Evolutionary conservation across 1,139 yeast genomes (phyloP), one percentile per base, ranked within the genome.

Genomic region (Diutina pseudorugosa): DNA sequence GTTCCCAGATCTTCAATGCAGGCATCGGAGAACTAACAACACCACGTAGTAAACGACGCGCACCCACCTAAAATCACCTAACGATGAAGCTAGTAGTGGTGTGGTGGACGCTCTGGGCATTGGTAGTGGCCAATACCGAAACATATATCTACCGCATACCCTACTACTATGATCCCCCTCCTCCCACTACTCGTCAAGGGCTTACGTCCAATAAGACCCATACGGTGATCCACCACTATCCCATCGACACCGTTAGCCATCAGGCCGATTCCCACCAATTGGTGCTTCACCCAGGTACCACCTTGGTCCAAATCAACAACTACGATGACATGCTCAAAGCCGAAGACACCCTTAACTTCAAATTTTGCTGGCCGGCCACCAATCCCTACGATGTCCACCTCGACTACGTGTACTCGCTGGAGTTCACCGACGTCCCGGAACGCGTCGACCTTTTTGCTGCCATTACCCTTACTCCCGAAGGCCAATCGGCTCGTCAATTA

Each of bases 81-180:
- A 30, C n/a, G 11, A 30, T 30, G 36, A 30, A 30, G n/a, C 36
- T 30, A 11, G n/a, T 12, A 30, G 36, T 30, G 36, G 36, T 30
- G n/a, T 30, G 36, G 36, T 30, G 36, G 36, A 30, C 36, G 36
- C 36, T 30, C 8, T 30, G 12, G n/a, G 36, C 36, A 12, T 27
- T n/a, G 49, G 49, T 45, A 12, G 4, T 27, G 16, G 49, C 49
- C 40, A 45, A 45, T 18, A 45, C 49, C 21, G 49, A 45, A 25
- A 27, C 49, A 12, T 27, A n/a, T 2, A 27, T 23, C 3, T 23
- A 27, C n/a, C 14, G 27, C 7, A 18, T 45, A 2, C 49, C 49
- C 12, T 45, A 16, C 4, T 45, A 45, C 40, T 45, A 45, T 16
- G 40, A 45, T 11, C 25, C 27, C 27, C 49, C 49, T 2, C 40